Conservation (phyloP, 2,329 filamentous ascomycete genomes). For the Talaromyces rugulosus region DNA sequence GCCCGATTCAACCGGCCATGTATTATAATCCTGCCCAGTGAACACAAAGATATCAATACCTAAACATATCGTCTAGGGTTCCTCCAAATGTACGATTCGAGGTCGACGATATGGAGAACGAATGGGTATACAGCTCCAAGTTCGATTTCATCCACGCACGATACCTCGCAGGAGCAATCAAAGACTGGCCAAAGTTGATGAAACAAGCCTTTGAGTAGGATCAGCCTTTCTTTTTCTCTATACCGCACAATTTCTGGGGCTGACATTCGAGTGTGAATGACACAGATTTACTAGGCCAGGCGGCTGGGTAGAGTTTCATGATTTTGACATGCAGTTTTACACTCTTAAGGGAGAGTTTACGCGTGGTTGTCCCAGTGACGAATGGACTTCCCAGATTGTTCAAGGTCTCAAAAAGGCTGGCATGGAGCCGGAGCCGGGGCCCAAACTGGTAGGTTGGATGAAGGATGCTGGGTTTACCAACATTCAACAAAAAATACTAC, state of each 20-base stretch:
- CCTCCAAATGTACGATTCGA: slow-evolving; percentile 21
- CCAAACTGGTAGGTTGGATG: slow-evolving; percentile 12
- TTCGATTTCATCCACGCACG: slow-evolving; percentile 22
- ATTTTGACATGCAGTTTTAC: slow-evolving; percentile 12
- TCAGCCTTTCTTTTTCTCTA: background rate
- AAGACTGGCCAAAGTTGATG: slow-evolving; percentile 15
- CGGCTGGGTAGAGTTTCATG: slow-evolving; percentile 19
- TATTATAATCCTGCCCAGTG: background rate
- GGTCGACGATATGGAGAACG: slow-evolving; percentile 18
- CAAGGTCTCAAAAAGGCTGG: slow-evolving; percentile 4
- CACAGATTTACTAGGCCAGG: slow-evolving; percentile 16
- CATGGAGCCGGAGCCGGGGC: slow-evolving; percentile 12
- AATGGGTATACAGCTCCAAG: slow-evolving; percentile 15
- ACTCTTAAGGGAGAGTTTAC: slow-evolving; percentile 1
- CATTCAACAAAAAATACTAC: slow-evolving; percentile 9
- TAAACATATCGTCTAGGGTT: slow-evolving; percentile 9
- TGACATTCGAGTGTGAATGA: background rate
- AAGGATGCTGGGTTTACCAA: slow-evolving; percentile 13
- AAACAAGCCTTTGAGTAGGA: slow-evolving; percentile 15
- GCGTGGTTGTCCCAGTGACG: background rate
- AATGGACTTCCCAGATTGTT: slow-evolving; percentile 2
- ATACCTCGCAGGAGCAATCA: slow-evolving; percentile 14
- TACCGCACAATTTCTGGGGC: background rate
- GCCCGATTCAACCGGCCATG: slow-evolving; percentile 12
- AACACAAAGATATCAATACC: background rate